phyloP scores from a whole-genome alignment of 495 filamentous ascomycete genomes.

The Pseudoneurospora amorphoporcata region DNA sequence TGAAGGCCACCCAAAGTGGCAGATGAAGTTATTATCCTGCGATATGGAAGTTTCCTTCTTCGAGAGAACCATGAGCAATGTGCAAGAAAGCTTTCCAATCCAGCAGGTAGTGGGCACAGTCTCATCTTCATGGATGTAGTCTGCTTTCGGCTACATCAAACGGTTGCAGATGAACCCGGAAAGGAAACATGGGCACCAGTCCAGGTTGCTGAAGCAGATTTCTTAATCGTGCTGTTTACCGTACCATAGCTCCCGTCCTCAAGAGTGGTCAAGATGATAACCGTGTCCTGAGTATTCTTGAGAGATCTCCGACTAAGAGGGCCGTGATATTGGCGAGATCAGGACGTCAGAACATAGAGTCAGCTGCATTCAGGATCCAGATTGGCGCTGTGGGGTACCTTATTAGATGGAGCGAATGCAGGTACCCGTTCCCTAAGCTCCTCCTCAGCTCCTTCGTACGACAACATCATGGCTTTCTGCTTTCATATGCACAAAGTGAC shows the following conservation, averaged over 20 bases:
- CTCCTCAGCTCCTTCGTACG: not conserved
- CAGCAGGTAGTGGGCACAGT: not conserved
- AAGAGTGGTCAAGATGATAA: not conserved
- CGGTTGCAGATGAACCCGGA: not conserved
- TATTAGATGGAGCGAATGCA: not conserved
- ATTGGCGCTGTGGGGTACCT: not conserved
- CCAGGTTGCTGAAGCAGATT: not conserved
- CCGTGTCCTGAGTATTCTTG: not conserved
- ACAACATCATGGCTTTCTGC: not conserved
- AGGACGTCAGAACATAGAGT: not conserved
- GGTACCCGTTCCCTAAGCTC: not conserved
- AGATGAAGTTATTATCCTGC: too few species aligned
- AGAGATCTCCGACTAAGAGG: not conserved
- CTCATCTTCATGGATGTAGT: not conserved
- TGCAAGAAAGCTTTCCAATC: not conserved
- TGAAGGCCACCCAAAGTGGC: too few species aligned
- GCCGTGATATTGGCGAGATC: not conserved
- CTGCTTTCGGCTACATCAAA: not conserved
- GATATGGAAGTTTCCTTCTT: not conserved
- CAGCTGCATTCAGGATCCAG: not conserved
- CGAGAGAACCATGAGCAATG: not conserved
- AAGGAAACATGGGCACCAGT: not conserved
- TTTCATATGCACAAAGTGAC: not conserved
- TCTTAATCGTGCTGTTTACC: not conserved
- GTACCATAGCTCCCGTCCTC: not conserved